Percentiles rank a stretch among this genome's conserved stretches.
Evolutionary conservation across 2,329 filamentous ascomycete species (phyloP).

Genomic region (Coniella vitis): DNA sequence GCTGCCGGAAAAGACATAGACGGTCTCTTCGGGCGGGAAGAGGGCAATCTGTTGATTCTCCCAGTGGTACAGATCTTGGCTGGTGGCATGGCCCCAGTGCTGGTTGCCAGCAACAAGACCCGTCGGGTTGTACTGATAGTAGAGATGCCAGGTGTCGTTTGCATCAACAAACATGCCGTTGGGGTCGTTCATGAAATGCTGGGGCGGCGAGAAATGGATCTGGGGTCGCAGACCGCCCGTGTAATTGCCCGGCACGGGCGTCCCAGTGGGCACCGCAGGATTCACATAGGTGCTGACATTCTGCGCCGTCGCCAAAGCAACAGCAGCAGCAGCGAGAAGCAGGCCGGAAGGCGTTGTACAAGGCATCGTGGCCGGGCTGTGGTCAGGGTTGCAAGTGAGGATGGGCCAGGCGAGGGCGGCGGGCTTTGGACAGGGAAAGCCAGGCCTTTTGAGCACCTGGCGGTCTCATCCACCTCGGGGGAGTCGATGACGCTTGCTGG

Average conservation of each 20-base stretch:
- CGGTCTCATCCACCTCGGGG: too few species aligned
- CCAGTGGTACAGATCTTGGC: conserved; percentile 56
- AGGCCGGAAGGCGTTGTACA: background rate
- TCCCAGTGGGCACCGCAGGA: conserved; percentile 23
- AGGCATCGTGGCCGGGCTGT: conserved; percentile 8
- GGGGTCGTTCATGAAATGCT: conserved; percentile 54
- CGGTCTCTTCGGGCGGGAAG: conserved; percentile 36
- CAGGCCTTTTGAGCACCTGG: background rate
- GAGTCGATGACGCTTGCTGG: too few species aligned
- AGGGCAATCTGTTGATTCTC: conserved; percentile 57
- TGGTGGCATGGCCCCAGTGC: conserved; percentile 63
- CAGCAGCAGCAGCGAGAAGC: background rate
- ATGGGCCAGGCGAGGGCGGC: too few species aligned
- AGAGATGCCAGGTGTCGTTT: conserved; percentile 54
- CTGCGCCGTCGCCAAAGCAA: conserved; percentile 5
- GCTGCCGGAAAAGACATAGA: conserved; percentile 47
- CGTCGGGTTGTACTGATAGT: conserved; percentile 47
- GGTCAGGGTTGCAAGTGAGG: too few species aligned
- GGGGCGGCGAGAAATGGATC: conserved; percentile 48
- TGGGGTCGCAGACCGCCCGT: conserved; percentile 37
- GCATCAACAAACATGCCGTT: conserved; percentile 56
- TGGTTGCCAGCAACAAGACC: conserved; percentile 41
- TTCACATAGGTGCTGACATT: conserved; percentile 22
- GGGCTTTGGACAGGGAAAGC: too few species aligned
- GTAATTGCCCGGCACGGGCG: conserved; percentile 23